A percentile compares a stretch with the other conserved stretches of the same genome.
Evolutionary conservation across 345 rosid genomes (phyloP).

Genomic region (Gossypium arboreum): DNA sequence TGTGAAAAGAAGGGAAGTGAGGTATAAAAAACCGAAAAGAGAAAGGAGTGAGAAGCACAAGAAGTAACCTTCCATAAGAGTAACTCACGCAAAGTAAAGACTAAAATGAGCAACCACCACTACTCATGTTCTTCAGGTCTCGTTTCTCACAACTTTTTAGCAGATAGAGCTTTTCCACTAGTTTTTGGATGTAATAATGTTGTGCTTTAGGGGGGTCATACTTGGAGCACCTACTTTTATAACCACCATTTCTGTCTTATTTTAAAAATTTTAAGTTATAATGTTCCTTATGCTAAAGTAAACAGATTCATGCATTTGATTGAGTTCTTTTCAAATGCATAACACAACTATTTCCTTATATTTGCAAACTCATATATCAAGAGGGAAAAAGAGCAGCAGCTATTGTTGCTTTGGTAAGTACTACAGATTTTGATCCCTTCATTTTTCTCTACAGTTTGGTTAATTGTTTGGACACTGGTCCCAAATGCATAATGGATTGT

Average conservation of each 20-base stretch:
- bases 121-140: neutral
- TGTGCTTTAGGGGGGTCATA: neutral
- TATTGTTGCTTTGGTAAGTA: neutral
- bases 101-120: neutral
- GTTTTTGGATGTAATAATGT: neutral
- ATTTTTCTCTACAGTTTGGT: neutral
- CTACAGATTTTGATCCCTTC: neutral
- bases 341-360: neutral
- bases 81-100: neutral
- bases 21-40: neutral
- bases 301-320: neutral
- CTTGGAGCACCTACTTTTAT: neutral
- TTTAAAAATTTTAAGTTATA: neutral
- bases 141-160: neutral
- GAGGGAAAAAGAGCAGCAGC: neutral
- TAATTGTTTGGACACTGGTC: neutral
- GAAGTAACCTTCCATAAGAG: neutral
- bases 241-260: neutral
- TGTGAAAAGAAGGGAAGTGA: neutral
- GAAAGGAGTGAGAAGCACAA: neutral
- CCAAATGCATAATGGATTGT: neutral
- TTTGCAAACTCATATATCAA: neutral
- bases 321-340: neutral
- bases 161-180: neutral
- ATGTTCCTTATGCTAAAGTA: neutral